Evolutionary conservation across 345 rosid species (phyloP).

Genomic region (Tarenaya hassleriana): DNA sequence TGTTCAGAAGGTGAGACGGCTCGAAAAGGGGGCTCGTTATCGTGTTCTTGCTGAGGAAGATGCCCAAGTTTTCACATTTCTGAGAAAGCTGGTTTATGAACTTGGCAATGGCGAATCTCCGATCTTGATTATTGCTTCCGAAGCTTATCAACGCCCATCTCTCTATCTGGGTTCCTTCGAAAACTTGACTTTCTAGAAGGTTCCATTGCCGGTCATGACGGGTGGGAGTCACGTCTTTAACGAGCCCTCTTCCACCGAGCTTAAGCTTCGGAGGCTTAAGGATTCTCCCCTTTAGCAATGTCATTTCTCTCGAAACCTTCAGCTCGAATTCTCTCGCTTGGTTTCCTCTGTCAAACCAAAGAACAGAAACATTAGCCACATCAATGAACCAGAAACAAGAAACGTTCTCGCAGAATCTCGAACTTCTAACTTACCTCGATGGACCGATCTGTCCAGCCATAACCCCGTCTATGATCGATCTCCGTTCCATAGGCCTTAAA

Average conservation of each 20-base stretch:
- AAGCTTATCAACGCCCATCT: constrained; percentile 90
- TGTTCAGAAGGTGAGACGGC: constrained; percentile 67
- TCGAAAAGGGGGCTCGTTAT: constrained; percentile 53
- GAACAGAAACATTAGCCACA: constrained; percentile 14
- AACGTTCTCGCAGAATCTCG: not conserved
- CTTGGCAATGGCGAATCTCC: constrained; percentile 62
- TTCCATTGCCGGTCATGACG: constrained; percentile 80
- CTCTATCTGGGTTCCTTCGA: constrained; percentile 60
- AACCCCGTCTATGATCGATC: constrained; percentile 65
- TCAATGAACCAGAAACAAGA: not conserved
- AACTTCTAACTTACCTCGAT: constrained; percentile 64
- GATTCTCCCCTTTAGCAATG: constrained; percentile 71
- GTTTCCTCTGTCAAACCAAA: constrained; percentile 52
- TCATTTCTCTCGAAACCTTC: constrained; percentile 74
- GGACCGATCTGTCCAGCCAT: constrained; percentile 83
- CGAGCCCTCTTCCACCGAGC: constrained; percentile 65
- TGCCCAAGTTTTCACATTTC: constrained; percentile 85
- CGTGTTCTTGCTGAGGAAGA: constrained; percentile 64
- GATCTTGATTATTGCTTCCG: constrained; percentile 73
- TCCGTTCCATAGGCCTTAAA: constrained; percentile 81
- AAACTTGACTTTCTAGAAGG: constrained; percentile 64
- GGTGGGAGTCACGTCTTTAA: constrained; percentile 49
- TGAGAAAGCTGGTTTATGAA: constrained; percentile 78
- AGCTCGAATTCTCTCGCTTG: constrained; percentile 70
- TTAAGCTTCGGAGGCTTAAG: constrained; percentile 92